A percentile compares a stretch with the other conserved stretches of the same genome.
Evolutionary conservation across 2,329 filamentous ascomycete genomes (phyloP).

Genomic region (Sporothrix sp.): DNA sequence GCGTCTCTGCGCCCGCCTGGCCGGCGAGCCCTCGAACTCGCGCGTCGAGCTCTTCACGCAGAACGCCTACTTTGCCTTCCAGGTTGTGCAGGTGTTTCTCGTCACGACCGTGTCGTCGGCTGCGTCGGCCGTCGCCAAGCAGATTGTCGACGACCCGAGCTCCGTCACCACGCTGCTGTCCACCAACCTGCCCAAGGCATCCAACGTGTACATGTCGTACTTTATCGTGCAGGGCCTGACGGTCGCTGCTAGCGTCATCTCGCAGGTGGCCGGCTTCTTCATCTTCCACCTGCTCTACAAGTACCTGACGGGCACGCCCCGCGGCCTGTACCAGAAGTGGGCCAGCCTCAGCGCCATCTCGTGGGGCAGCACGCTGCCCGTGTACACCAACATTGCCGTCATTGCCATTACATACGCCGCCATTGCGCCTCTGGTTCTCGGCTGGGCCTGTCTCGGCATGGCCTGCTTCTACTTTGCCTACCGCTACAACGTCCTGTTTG

Average conservation of each 20-base stretch:
- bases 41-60: conserved; percentile 82
- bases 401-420: conserved; percentile 73
- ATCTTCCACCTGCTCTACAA: conserved; percentile 66
- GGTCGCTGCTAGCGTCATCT: conserved; percentile 62
- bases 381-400: conserved; percentile 71
- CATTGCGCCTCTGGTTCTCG: conserved; percentile 76
- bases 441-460: conserved; percentile 70
- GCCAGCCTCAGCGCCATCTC: conserved; percentile 60
- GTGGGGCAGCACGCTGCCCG: conserved; percentile 75
- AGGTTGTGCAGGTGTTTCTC: conserved; percentile 78
- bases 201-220: conserved; percentile 93
- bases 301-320: conserved; percentile 65
- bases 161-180: conserved; percentile 57
- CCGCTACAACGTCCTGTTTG: conserved; percentile 79
- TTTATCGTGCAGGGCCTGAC: conserved; percentile 86
- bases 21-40: conserved; percentile 70
- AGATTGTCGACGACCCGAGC: conserved; percentile 54
- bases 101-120: conserved; percentile 74
- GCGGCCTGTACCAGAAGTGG: conserved; percentile 73
- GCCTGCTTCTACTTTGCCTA: conserved; percentile 76
- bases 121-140: conserved; percentile 57
- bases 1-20: conserved; percentile 65
- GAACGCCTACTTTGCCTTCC: conserved; percentile 84
- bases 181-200: conserved; percentile 65
- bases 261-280: conserved; percentile 62